Percentiles rank a stretch among this genome's conserved stretches.
phyloP scores from a whole-genome alignment of 2,329 filamentous ascomycete genomes.

The Lanzia echinophila region DNA sequence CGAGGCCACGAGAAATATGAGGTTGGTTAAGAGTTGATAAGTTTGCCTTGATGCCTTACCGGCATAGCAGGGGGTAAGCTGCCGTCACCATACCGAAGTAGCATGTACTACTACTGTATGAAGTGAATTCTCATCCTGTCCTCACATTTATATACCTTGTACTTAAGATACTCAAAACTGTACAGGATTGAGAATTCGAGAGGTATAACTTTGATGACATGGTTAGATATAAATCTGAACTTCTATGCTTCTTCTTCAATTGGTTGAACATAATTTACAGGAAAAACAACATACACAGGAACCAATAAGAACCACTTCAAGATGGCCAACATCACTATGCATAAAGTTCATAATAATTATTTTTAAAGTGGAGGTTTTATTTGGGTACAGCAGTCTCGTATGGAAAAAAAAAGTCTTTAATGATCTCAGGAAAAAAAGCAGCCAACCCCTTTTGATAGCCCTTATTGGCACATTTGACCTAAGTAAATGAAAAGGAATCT shows the following conservation, averaged over 20 bases:
- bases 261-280: too few relatives aligned
- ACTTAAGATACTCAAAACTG: too few relatives aligned
- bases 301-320: background rate
- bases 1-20: background rate
- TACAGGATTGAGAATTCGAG: too few relatives aligned
- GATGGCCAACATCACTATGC: background rate
- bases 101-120: too few relatives aligned
- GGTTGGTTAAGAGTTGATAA: background rate
- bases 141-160: too few relatives aligned
- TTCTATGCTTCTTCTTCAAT: too few relatives aligned
- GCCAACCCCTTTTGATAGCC: slow-evolving; percentile 28
- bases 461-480: slow-evolving; percentile 23
- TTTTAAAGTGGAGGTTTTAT: background rate
- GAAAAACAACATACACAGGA: background rate
- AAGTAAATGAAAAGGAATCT: slow-evolving; percentile 28
- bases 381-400: background rate
- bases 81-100: background rate
- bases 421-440: slow-evolving; percentile 27
- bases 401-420: slow-evolving; percentile 28
- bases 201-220: too few relatives aligned
- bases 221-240: too few relatives aligned
- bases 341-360: slow-evolving; percentile 7
- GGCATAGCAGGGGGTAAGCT: background rate
- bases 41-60: background rate
- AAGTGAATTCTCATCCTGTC: too few relatives aligned